phyloP scores from a whole-genome alignment of 768 basidiomycete species.

The Calocybe indica region DNA sequence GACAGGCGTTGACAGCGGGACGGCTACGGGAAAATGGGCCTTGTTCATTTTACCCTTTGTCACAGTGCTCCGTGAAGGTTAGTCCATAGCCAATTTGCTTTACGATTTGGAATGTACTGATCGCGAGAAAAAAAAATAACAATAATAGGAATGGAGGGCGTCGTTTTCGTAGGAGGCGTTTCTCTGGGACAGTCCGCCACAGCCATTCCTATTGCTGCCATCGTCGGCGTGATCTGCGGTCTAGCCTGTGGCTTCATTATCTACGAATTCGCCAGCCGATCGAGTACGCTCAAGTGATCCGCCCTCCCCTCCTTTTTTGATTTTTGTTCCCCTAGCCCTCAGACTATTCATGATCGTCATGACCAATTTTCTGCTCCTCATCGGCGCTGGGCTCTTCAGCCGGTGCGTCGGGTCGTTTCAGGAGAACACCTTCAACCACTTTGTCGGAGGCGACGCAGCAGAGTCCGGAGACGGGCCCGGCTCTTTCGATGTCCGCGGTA shows the following conservation, averaged over 20 bases:
- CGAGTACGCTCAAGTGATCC: constrained; percentile 40
- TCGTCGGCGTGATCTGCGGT: constrained; percentile 79
- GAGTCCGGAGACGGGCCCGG: constrained; percentile 72
- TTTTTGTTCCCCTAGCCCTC: constrained; percentile 40
- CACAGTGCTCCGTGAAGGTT: constrained; percentile 90
- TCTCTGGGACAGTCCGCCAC: constrained; percentile 77
- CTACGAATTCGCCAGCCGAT: constrained; percentile 73
- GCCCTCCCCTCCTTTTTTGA: background rate
- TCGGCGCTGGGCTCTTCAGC: constrained; percentile 91
- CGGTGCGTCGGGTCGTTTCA: constrained; percentile 73
- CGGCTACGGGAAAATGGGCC: constrained; percentile 70
- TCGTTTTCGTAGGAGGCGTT: constrained; percentile 92
- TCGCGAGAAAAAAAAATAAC: background rate
- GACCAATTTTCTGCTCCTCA: constrained; percentile 87
- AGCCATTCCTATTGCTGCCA: constrained; percentile 86
- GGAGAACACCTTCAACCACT: constrained; percentile 52
- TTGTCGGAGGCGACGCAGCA: constrained; percentile 69
- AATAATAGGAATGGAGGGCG: constrained; percentile 69
- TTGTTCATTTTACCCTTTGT: constrained; percentile 87
- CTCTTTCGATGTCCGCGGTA: constrained; percentile 72
- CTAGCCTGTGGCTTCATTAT: constrained; percentile 68
- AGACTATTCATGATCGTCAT: constrained; percentile 86
- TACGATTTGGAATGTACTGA: background rate
- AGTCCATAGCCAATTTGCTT: background rate
- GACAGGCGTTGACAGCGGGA: constrained; percentile 39